Conservation (phyloP, 2,329 filamentous ascomycete species). For the Pseudocercospora macadamiae region DNA sequence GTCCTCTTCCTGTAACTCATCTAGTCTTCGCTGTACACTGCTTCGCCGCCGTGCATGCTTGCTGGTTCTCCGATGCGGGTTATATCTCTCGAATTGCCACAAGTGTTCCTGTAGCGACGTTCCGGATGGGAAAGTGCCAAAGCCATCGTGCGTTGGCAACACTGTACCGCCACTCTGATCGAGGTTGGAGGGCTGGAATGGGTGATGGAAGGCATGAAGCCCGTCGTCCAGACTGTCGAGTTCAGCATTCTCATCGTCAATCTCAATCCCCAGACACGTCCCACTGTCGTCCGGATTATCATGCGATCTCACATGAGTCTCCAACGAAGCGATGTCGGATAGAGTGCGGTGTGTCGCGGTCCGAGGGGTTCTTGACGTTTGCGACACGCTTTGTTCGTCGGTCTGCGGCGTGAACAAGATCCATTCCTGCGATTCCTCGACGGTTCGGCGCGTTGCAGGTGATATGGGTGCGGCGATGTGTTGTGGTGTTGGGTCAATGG, state of each 20-base stretch:
- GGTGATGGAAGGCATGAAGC: constrained; percentile 80
- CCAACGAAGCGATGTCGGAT: constrained; percentile 80
- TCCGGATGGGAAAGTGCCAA: constrained; percentile 73
- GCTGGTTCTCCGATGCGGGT: constrained; percentile 64
- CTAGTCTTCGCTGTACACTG: constrained; percentile 61
- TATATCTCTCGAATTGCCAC: constrained; percentile 86
- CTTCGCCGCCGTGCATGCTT: constrained; percentile 58
- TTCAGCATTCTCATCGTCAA: constrained; percentile 63
- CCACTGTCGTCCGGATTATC: constrained; percentile 47
- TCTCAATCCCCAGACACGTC: constrained; percentile 47
- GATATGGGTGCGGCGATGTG: constrained; percentile 31
- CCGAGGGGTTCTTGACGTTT: constrained; percentile 67
- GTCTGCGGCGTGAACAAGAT: constrained; percentile 77
- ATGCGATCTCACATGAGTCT: constrained; percentile 66
- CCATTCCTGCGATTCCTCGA: constrained; percentile 88
- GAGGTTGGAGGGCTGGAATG: constrained; percentile 43
- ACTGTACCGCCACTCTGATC: constrained; percentile 67
- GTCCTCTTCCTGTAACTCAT: constrained; percentile 56
- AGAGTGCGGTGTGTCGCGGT: constrained; percentile 66
- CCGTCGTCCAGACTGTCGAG: constrained; percentile 93
- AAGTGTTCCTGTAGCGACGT: constrained; percentile 75
- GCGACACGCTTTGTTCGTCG: constrained; percentile 68
- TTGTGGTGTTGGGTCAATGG: constrained; percentile 20
- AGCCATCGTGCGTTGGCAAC: constrained; percentile 87
- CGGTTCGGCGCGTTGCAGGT: constrained; percentile 47